Evolutionary conservation across 2,329 filamentous ascomycete species (phyloP), one percentile per base, ranked within the genome.

Genomic region (Didymella pinodella): DNA sequence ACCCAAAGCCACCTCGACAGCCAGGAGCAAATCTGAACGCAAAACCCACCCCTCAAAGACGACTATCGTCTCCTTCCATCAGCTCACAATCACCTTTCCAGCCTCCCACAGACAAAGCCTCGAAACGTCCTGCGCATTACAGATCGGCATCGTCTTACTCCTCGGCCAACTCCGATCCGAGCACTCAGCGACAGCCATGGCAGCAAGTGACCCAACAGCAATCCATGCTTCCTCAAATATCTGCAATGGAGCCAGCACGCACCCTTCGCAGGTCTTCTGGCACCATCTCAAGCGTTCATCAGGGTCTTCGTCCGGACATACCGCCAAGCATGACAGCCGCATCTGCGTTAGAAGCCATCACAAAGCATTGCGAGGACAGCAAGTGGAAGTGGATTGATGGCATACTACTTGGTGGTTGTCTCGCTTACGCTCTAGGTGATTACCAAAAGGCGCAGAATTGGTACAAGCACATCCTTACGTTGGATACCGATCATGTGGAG

Each of bases 391-490:
- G 95, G 95, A 85, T 93, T 52, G 94, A 98, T 72, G 95, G 95
- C 2, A 93, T 98, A 82, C 82, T 98, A 38, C 82, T 98, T 7
- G 92, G 91, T 38, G 95, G 95, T 2, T 98, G 95, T 78, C 82
- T 99, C 57, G 90, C 94, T 48, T 98, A 98, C 79, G 93, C 91
- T 7, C 80, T 98, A 14, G 92, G 92, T 62, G 88, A 92, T 71
- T 96, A 95, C 72, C 85, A 90, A 62, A 89, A 92, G 63, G 89
- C 91, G 16, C 76, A 90, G 46, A 84, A 88, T 60, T 92, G 89
- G 88, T 94, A 92, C 75, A 86, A 84, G 59, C 87, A 88, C 66
- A 87, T 90, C 46, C 77, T 90, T 34, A 81, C 81, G 28, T 79
- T 84, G 38, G 87, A 90, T 73, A 74, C 81, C 56, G 81, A 83